Evolutionary conservation across 768 basidiomycete genomes (phyloP).

Genomic region (Auricularia heimuer): DNA sequence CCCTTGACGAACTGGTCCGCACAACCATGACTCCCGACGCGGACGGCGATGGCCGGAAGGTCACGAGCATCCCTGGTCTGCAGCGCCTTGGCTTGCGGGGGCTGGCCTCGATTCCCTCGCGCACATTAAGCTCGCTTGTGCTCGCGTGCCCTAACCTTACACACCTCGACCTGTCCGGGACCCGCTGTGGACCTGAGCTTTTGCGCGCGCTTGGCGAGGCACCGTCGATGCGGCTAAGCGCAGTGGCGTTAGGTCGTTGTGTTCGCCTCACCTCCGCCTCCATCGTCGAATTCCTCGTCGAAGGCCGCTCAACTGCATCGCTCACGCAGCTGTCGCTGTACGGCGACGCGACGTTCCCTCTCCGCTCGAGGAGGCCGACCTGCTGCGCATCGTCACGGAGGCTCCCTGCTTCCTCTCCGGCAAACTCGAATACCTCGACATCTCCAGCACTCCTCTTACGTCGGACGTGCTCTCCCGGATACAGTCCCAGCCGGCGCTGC

Average conservation of each 20-base stretch:
- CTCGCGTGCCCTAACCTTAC: constrained; percentile 78
- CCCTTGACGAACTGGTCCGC: constrained; percentile 57
- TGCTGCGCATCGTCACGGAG: constrained; percentile 51
- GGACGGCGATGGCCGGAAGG: constrained; percentile 32
- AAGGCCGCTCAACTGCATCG: constrained; percentile 50
- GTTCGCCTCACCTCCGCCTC: constrained; percentile 72
- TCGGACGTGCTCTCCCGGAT: constrained; percentile 38
- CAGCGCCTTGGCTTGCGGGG: constrained; percentile 74
- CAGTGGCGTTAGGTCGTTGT: constrained; percentile 80
- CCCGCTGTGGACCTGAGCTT: constrained; percentile 69
- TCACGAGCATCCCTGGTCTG: constrained; percentile 56
- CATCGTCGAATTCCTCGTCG: constrained; percentile 61
- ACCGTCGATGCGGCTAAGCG: constrained; percentile 54
- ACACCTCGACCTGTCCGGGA: constrained; percentile 85
- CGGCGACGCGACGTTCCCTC: constrained; percentile 78
- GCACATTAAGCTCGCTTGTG: constrained; percentile 61
- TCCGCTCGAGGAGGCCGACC: constrained; percentile 55
- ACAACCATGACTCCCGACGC: constrained; percentile 34
- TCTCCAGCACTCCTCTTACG: constrained; percentile 75
- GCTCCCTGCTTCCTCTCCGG: constrained; percentile 78
- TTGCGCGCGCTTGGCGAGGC: constrained; percentile 56
- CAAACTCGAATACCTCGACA: constrained; percentile 74
- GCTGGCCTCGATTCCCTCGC: constrained; percentile 64
- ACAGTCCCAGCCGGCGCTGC: constrained; percentile 58
- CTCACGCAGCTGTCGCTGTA: constrained; percentile 79